Evolutionary conservation across 257 asterid genomes (phyloP).

Genomic region (Ilex aquifolium): DNA sequence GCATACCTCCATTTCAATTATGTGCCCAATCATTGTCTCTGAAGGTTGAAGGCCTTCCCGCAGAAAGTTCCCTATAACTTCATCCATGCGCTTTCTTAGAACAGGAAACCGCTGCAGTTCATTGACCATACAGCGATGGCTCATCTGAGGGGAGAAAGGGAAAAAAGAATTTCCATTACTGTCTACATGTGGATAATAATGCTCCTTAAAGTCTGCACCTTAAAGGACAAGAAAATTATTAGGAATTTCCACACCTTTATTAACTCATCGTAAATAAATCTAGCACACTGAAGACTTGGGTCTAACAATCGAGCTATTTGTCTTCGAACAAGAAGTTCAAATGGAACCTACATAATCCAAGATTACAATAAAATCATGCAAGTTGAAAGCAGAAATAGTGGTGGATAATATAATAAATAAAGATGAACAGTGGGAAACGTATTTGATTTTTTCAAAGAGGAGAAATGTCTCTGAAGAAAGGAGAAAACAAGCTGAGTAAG

Average conservation of each 20-base stretch:
- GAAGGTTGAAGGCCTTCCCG: slow-evolving; percentile 84
- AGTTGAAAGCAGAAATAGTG: slow-evolving; percentile 10
- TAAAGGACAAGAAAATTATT: slow-evolving; percentile 1
- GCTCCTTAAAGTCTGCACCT: slow-evolving; percentile 5
- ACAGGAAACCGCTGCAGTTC: slow-evolving; percentile 86
- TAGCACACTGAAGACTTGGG: slow-evolving; percentile 95
- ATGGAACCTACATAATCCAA: slow-evolving; percentile 61
- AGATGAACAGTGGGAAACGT: neutral
- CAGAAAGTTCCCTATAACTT: slow-evolving; percentile 63
- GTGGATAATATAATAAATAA: slow-evolving; percentile 9
- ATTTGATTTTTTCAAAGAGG: slow-evolving; percentile 7
- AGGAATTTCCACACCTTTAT: slow-evolving; percentile 53
- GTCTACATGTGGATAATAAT: slow-evolving; percentile 12
- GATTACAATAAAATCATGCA: slow-evolving; percentile 10
- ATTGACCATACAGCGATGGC: slow-evolving; percentile 70
- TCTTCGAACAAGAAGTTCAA: slow-evolving; percentile 85
- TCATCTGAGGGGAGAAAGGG: slow-evolving; percentile 46
- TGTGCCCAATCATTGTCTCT: slow-evolving; percentile 76
- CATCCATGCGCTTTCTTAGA: slow-evolving; percentile 70
- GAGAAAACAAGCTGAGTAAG: slow-evolving; percentile 1
- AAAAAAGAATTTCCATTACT: slow-evolving; percentile 8
- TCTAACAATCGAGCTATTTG: slow-evolving; percentile 89
- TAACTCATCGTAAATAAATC: slow-evolving; percentile 89
- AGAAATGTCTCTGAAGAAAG: neutral
- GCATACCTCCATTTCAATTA: slow-evolving; percentile 84